phyloP scores from a whole-genome alignment of 768 basidiomycete species.

The Boletus coccyginus region DNA sequence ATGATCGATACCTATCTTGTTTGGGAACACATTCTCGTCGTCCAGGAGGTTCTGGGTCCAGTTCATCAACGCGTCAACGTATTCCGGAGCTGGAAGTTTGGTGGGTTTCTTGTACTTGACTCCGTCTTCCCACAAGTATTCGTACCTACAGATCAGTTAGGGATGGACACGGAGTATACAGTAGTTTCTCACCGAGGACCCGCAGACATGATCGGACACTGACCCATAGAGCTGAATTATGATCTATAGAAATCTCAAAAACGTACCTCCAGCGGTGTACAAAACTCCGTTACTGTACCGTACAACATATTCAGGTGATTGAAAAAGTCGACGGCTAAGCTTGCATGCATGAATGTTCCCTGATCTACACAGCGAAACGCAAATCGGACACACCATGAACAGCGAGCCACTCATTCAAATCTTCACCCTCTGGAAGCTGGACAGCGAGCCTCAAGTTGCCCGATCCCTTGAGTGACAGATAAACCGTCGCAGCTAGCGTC shows the following conservation, averaged over 20 bases:
- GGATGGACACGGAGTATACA: background rate
- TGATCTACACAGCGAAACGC: background rate
- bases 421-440: constrained; percentile 94
- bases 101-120: constrained; percentile 83
- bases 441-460: constrained; percentile 94
- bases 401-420: constrained; percentile 98
- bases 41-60: constrained; percentile 94
- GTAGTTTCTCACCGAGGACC: constrained; percentile 70
- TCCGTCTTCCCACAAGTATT: constrained; percentile 95
- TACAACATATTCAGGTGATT: constrained; percentile 99
- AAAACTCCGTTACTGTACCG: constrained; percentile 97
- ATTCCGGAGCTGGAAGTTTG: constrained; percentile 93
- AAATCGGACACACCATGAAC: constrained; percentile 74
- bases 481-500: constrained; percentile 1
- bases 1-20: constrained; percentile 73
- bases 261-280: constrained; percentile 85
- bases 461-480: constrained; percentile 62
- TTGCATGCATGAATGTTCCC: background rate
- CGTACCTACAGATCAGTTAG: constrained; percentile 57
- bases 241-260: background rate
- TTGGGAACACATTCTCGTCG: constrained; percentile 90
- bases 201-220: constrained; percentile 97
- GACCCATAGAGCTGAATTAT: constrained; percentile 8
- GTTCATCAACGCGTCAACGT: constrained; percentile 98
- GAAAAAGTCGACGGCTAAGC: constrained; percentile 95